These are phyloP conservation scores for Hymenoscyphus linearis DNA, from an alignment of 2,329 filamentous ascomycete species.

Conservation along the genomic window DNA sequence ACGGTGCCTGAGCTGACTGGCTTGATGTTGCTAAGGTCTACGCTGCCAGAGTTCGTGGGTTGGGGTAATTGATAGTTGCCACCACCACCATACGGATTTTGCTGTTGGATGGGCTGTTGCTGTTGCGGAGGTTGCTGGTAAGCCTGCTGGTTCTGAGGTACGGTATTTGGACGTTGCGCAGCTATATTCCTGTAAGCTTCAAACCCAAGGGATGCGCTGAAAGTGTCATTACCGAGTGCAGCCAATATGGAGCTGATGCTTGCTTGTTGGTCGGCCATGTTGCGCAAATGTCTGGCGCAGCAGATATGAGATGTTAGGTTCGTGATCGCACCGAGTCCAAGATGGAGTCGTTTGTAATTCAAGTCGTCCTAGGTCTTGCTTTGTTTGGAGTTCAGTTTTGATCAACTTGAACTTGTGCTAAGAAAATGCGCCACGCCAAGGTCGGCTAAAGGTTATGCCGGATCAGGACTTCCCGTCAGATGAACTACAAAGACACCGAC, in stretches of 20 bases:
- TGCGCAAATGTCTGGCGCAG: constrained; percentile 5
- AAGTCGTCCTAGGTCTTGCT: not conserved
- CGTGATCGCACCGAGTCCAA: not conserved
- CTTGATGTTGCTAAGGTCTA: constrained; percentile 76
- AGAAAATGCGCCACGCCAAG: not conserved
- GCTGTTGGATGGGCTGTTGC: constrained; percentile 40
- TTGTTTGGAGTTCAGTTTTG: not conserved
- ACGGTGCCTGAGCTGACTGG: constrained; percentile 76
- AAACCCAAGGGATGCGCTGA: constrained; percentile 5
- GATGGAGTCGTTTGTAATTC: not conserved
- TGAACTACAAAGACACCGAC: not conserved
- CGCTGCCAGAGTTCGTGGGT: constrained; percentile 66
- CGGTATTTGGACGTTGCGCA: constrained; percentile 43
- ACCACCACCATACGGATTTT: constrained; percentile 37
- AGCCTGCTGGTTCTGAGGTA: constrained; percentile 38
- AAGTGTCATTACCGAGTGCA: constrained; percentile 38
- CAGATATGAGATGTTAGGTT: not conserved
- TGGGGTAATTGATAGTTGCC: constrained; percentile 37
- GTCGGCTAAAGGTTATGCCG: not conserved
- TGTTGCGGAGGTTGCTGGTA: constrained; percentile 25
- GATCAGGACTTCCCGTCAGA: not conserved
- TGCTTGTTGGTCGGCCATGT: constrained; percentile 41
- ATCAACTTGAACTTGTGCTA: not conserved
- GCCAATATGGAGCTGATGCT: constrained; percentile 48
- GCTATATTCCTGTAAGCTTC: constrained; percentile 33